A percentile compares a stretch with the other conserved stretches of the same genome.
phyloP scores from a whole-genome alignment of 192 early-diverging fungal species.

The Chytriomyces hyalinus region DNA sequence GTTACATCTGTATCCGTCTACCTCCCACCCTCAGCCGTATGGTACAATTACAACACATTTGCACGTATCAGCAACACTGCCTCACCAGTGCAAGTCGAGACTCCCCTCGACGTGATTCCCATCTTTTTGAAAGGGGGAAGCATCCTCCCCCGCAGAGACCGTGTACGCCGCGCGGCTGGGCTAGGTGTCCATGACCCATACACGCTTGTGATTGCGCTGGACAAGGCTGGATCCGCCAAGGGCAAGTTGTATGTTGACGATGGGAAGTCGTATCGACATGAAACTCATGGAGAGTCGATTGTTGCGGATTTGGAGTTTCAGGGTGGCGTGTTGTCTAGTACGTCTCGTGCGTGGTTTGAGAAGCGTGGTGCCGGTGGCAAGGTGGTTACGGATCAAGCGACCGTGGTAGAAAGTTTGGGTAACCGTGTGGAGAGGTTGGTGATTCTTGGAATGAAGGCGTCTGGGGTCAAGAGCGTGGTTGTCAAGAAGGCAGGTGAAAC shows the following conservation, averaged over 20 bases:
- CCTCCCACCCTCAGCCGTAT: slow-evolving; percentile 74
- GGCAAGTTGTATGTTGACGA: slow-evolving; percentile 93
- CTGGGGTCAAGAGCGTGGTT: slow-evolving; percentile 28
- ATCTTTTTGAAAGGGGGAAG: slow-evolving; percentile 87
- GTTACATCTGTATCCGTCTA: slow-evolving; percentile 67
- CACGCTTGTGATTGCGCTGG: slow-evolving; percentile 84
- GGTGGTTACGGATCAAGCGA: not conserved
- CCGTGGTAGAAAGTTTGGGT: slow-evolving; percentile 26
- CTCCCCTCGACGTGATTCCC: slow-evolving; percentile 78
- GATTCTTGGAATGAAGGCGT: slow-evolving; percentile 52
- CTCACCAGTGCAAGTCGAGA: slow-evolving; percentile 40
- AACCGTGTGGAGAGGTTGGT: slow-evolving; percentile 60
- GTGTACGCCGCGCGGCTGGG: slow-evolving; percentile 78
- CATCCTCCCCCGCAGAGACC: slow-evolving; percentile 87
- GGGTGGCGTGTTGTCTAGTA: slow-evolving; percentile 34
- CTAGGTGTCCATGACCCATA: slow-evolving; percentile 88
- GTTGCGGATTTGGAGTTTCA: slow-evolving; percentile 57
- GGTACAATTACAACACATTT: slow-evolving; percentile 75
- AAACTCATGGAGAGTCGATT: slow-evolving; percentile 71
- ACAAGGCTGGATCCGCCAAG: slow-evolving; percentile 66
- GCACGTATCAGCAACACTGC: slow-evolving; percentile 37
- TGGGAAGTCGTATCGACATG: slow-evolving; percentile 77
- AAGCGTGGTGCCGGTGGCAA: not conserved
- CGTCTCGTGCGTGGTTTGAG: too few species aligned
- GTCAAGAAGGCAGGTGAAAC: not conserved